Evolutionary conservation across 2,329 filamentous ascomycete genomes (phyloP), one percentile per base, ranked within the genome.

Genomic region (Hypoxylon sp.): DNA sequence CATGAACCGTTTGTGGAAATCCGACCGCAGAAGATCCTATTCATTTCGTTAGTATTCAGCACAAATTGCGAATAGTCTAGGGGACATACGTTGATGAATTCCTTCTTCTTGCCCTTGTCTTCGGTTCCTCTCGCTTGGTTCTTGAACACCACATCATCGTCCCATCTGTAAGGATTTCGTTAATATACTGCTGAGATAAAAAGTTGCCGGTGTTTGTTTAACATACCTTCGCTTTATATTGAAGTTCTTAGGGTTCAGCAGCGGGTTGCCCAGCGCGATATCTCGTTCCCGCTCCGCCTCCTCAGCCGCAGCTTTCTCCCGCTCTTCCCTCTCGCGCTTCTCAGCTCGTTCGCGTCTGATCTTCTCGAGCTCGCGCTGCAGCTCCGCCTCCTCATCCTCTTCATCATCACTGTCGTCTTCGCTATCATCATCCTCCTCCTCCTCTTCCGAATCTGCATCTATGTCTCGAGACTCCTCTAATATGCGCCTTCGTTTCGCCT

Each of bases 1-100:
- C 96, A 99, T 99, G 80, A 99, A 99, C 70, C 94, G 90, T 82
- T 94, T 96, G 84, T 99, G 96, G 80, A 99, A 99, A 80, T 99
- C 96, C 30, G 94, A 98, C 68, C 95, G 90, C 70, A 98, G 83
- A 76, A 97, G 85, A 81, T 98, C 92, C 90, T 93, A 68, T 45
- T 5, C 11, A 21, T 19, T 23, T 62, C 25, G 68, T 81, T 68
- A 80, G 73, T 51, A 70, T 53, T 11, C 32, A 50, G 38, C 51
- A 32, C 48, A 50, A 41, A 19, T 55, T 59, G 46, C 32, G n/a
- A 28, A n/a, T 5, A 17, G 1, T 2, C 3, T 1, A 6, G 11
- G n/a, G 41, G 5, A 83, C 90, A 82, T 79, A 93, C 94, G 78
- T 99, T 99, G 80, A 99, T 94, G 82, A 99, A 99, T 80, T 97